Base-by-base conservation (phyloP, 2,329 filamentous ascomycete species). In the Botrytis porri region DNA sequence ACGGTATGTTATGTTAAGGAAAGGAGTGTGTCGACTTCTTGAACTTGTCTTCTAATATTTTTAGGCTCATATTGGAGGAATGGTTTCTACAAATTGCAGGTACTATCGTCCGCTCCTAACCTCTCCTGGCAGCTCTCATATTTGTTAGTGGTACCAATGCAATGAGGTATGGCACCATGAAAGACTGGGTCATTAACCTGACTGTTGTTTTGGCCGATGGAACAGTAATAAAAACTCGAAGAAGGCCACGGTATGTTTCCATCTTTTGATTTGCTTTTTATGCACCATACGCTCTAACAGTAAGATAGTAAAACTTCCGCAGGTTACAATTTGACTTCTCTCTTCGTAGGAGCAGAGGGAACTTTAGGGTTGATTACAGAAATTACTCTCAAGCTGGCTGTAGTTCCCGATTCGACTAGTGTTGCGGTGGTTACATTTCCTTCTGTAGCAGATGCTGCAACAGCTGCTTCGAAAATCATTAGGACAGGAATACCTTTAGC, bases 111-210 rank as follows among this genome's bases (percentile, higher is more conserved):
- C 4, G 20, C 8, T 22, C 5, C 65, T 29, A 12, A 32, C 7
- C 2, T 43, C 16, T 14, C 5, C 14, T 14, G 7, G 16, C 14
- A 18, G 1, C 29, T 41, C 71, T 72, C 29, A 72, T 10, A 8
- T 39, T 54, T 37, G 1, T 18, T 22, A 91, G 89, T 32, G 93
- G 93, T 2, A 95, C 93, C 0, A 95, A 94, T 78, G 92, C 92
- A 4, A 91, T 93, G 63, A 87, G 89, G 75, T 95, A 95, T 78
- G 93, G 93, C 12, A 95, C 93, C 0, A 95, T 95, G 93, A 93
- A 93, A 80, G 93, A 95, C 78, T 95, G 92, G 92, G 92, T 95
- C 41, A 87, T 95, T 78, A 94, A 94, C 77, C 81, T 95, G 74
- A 95, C 93, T 0, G 91, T 95, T 0, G 93, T 95, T 1, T 86